A percentile compares a stretch with the other conserved stretches of the same genome.
These are phyloP conservation scores for Coleophoma crateriformis DNA, from an alignment of 2,329 filamentous ascomycete species.

Conservation along the genomic window DNA sequence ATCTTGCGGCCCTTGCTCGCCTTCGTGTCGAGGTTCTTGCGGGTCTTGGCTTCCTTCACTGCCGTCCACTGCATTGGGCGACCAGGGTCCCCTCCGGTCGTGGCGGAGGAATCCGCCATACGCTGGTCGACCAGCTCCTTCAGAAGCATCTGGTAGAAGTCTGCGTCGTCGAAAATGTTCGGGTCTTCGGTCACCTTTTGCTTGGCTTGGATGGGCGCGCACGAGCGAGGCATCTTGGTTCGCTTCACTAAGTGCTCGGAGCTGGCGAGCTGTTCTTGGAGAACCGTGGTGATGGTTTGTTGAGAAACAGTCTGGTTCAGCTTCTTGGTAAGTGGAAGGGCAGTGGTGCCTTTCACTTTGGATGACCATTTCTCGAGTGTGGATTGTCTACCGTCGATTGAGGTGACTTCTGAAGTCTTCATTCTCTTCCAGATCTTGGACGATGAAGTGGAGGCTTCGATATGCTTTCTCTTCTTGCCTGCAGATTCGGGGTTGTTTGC, in stretches of 20 bases:
- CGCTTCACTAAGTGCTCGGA: slow-evolving; percentile 64
- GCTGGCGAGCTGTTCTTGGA: slow-evolving; percentile 63
- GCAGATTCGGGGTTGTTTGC: slow-evolving; percentile 36
- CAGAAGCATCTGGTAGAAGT: slow-evolving; percentile 90
- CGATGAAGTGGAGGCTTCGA: slow-evolving; percentile 51
- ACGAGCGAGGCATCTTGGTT: slow-evolving; percentile 68
- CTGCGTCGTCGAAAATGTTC: slow-evolving; percentile 82
- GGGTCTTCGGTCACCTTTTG: slow-evolving; percentile 50
- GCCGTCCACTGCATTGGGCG: slow-evolving; percentile 53
- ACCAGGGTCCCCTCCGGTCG: slow-evolving; percentile 28
- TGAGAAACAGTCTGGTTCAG: slow-evolving; percentile 44
- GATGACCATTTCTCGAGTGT: slow-evolving; percentile 86
- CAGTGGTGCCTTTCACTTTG: slow-evolving; percentile 62
- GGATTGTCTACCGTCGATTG: slow-evolving; percentile 57
- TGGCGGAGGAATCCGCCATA: slow-evolving; percentile 56
- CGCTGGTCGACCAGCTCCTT: slow-evolving; percentile 92
- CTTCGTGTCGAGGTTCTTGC: slow-evolving; percentile 83
- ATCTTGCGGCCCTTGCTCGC: slow-evolving; percentile 94
- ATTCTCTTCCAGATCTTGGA: slow-evolving; percentile 70
- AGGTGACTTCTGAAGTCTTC: slow-evolving; percentile 55
- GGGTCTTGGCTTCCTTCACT: slow-evolving; percentile 71
- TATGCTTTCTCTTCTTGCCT: slow-evolving; percentile 58
- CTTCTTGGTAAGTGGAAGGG: slow-evolving; percentile 50
- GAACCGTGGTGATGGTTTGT: slow-evolving; percentile 60
- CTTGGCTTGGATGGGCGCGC: slow-evolving; percentile 64